A percentile compares a stretch with the other conserved stretches of the same genome.
phyloP scores from a whole-genome alignment of 2,329 filamentous ascomycete species.

The Magnaporthiopsis poae region DNA sequence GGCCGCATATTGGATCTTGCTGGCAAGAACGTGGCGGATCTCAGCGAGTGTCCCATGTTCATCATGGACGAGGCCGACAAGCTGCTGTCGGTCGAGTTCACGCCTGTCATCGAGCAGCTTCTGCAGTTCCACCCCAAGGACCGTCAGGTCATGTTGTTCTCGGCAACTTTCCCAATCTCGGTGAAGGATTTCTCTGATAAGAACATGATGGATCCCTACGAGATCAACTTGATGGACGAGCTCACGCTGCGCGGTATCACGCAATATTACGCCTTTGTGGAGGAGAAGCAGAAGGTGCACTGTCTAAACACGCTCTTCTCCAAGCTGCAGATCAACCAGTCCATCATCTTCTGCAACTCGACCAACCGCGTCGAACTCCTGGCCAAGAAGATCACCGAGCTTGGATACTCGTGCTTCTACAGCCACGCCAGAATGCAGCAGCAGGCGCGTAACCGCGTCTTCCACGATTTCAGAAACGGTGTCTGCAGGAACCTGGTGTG shows the following conservation, averaged over 20 bases:
- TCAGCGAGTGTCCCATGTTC: constrained; percentile 93
- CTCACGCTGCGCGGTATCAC: constrained; percentile 95
- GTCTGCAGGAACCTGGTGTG: constrained; percentile 97
- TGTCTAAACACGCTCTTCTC: constrained; percentile 98
- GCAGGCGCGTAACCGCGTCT: constrained; percentile 91
- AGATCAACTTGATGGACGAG: constrained; percentile 99
- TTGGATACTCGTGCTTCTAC: constrained; percentile 99
- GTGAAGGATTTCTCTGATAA: constrained; percentile 98
- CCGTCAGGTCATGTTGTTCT: constrained; percentile 98
- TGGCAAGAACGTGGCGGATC: constrained; percentile 89
- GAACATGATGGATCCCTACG: constrained; percentile 91
- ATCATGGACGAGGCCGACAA: constrained; percentile 99
- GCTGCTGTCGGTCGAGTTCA: constrained; percentile 91
- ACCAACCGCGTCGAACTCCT: constrained; percentile 95
- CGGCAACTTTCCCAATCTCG: constrained; percentile 90
- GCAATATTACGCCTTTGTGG: constrained; percentile 97
- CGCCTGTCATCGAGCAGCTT: constrained; percentile 91
- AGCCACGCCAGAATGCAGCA: constrained; percentile 98
- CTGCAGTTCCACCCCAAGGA: constrained; percentile 93
- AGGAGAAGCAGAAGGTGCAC: constrained; percentile 98
- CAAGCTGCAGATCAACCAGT: constrained; percentile 98
- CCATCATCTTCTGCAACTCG: constrained; percentile 99
- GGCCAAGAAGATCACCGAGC: constrained; percentile 97
- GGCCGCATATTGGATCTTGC: constrained; percentile 93
- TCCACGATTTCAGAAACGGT: constrained; percentile 97